Percentiles rank a stretch among this genome's conserved stretches.
phyloP scores from a whole-genome alignment of 2,329 filamentous ascomycete species.

The Penicillium polonicum region DNA sequence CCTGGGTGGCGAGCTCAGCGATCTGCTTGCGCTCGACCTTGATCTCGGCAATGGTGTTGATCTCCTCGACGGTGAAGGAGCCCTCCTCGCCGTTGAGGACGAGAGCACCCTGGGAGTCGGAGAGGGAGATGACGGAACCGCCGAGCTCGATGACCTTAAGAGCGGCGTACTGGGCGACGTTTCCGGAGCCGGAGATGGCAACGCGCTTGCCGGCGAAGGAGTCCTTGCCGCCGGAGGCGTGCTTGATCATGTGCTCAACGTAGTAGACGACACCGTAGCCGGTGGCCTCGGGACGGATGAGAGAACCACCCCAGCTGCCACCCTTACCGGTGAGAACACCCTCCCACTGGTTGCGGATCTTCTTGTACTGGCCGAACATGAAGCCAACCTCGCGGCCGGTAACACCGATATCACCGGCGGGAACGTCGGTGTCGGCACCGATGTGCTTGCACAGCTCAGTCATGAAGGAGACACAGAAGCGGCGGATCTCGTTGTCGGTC shows the following conservation, averaged over 20 bases:
- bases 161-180: conserved; percentile 96
- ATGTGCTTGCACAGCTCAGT: conserved; percentile 93
- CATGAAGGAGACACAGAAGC: conserved; percentile 97
- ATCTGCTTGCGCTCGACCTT: conserved; percentile 86
- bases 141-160: conserved; percentile 96
- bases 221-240: conserved; percentile 75
- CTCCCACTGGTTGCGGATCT: conserved; percentile 85
- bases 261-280: conserved; percentile 97
- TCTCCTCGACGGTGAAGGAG: conserved; percentile 74
- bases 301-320: conserved; percentile 82
- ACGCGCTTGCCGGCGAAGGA: conserved; percentile 88
- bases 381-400: conserved; percentile 88
- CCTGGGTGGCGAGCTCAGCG: conserved; percentile 63
- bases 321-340: conserved; percentile 97
- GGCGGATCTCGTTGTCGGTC: conserved; percentile 93
- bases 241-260: conserved; percentile 90
- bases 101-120: conserved; percentile 84
- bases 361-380: conserved; percentile 92
- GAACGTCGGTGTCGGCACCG: conserved; percentile 91
- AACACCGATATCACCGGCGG: conserved; percentile 95
- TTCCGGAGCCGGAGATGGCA: conserved; percentile 93
- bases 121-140: conserved; percentile 86
- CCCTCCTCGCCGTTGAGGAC: conserved; percentile 67
- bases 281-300: conserved; percentile 96
- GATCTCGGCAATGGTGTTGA: conserved; percentile 75